Conservation (phyloP, 78 protist species). For the Chrysochromulina tobinii region DNA sequence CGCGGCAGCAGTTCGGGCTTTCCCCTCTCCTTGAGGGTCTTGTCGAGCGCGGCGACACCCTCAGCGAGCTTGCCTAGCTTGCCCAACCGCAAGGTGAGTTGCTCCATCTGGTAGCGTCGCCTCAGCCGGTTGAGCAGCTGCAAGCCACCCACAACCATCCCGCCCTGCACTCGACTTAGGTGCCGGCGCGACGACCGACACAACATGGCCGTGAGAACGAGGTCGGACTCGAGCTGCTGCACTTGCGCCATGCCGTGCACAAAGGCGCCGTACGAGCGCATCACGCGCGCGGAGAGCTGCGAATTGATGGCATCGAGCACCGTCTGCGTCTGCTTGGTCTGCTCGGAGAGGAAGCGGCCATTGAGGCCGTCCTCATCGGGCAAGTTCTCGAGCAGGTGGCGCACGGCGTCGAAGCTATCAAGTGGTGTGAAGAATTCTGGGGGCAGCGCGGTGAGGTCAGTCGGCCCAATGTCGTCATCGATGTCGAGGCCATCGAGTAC, state of each 20-base stretch:
- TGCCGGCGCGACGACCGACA: slow-evolving; percentile 13
- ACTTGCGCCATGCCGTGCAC: slow-evolving; percentile 22
- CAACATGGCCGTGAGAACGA: neutral
- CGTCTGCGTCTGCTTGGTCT: neutral
- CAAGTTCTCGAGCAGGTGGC: neutral
- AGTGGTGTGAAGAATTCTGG: neutral
- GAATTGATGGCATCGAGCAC: neutral
- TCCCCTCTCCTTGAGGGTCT: too few relatives aligned
- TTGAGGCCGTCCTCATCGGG: neutral
- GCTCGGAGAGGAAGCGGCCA: neutral
- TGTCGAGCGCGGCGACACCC: neutral
- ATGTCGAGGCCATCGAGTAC: too few relatives aligned
- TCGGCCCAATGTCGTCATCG: too few relatives aligned
- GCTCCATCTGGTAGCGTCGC: neutral
- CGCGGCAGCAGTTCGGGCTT: too few relatives aligned
- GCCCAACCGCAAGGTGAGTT: too few relatives aligned
- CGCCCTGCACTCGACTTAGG: neutral
- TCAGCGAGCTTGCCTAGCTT: neutral
- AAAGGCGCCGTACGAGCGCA: slow-evolving; percentile 10
- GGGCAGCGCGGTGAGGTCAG: too few relatives aligned
- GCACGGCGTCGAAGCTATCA: neutral
- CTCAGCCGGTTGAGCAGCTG: neutral
- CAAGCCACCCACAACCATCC: neutral
- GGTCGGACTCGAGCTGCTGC: slow-evolving; percentile 13
- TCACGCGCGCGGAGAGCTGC: slow-evolving; percentile 10